These are phyloP conservation scores for Cyclotella cryptica DNA, from an alignment of 108 stramenopile genomes.

Conservation along the genomic window DNA sequence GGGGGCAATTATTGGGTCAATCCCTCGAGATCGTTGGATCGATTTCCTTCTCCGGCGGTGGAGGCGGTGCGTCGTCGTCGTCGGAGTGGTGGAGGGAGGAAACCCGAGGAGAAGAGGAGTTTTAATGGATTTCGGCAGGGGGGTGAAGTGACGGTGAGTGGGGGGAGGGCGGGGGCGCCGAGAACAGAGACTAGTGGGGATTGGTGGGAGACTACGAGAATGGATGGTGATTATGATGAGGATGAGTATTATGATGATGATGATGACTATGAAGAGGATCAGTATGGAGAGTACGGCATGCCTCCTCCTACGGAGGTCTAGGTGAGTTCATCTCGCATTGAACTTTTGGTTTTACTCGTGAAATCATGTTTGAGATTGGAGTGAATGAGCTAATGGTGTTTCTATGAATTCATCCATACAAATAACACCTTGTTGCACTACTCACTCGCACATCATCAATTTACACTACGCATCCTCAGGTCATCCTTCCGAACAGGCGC, in stretches of 20 bases:
- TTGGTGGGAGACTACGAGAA: slow-evolving; percentile 49
- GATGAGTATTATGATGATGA: slow-evolving; percentile 43
- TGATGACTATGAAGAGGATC: slow-evolving; percentile 21
- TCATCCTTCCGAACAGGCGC: slow-evolving; percentile 66
- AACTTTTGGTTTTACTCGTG: not conserved
- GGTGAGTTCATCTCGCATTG: slow-evolving; percentile 28
- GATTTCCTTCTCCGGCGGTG: slow-evolving; percentile 17
- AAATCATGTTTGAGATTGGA: no score
- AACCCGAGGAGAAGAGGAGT: not conserved
- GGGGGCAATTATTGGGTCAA: slow-evolving; percentile 56
- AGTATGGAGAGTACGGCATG: slow-evolving; percentile 39
- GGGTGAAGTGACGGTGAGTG: slow-evolving; percentile 21
- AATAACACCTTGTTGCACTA: not conserved
- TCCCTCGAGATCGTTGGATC: slow-evolving; percentile 37
- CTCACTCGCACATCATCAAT: not conserved
- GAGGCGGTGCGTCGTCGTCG: not conserved
- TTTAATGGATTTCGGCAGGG: no score
- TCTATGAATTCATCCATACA: not conserved
- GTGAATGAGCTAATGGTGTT: not conserved
- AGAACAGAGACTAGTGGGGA: slow-evolving; percentile 16
- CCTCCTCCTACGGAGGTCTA: slow-evolving; percentile 67
- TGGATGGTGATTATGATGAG: slow-evolving; percentile 24
- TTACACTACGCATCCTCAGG: slow-evolving; percentile 8
- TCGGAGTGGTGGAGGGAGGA: not conserved
- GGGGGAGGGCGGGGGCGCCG: slow-evolving; percentile 8